Percentiles rank a stretch among this genome's conserved stretches.
Conservation (phyloP, 1,284 basidiomycete species). For the Fistulinella cinereoalba region DNA sequence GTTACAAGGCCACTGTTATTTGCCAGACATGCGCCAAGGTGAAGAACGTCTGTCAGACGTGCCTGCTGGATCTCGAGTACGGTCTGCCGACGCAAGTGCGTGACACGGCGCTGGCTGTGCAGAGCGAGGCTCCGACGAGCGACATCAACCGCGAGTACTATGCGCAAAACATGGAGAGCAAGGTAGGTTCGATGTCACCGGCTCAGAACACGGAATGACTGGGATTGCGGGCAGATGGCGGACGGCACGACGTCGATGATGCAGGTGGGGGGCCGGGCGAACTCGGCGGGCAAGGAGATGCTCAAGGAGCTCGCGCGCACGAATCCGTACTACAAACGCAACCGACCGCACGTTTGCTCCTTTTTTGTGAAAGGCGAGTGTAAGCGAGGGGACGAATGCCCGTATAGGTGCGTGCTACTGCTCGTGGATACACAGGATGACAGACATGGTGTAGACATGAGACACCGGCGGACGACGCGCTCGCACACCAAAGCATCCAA, state of each 20-base stretch:
- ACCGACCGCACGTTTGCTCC: slow-evolving; percentile 90
- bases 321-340: slow-evolving; percentile 96
- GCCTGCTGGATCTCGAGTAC: slow-evolving; percentile 94
- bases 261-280: slow-evolving; percentile 61
- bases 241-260: slow-evolving; percentile 62
- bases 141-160: slow-evolving; percentile 98
- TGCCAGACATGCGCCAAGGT: slow-evolving; percentile 99
- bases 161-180: slow-evolving; percentile 92
- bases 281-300: slow-evolving; percentile 90
- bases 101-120: slow-evolving; percentile 88
- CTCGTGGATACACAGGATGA: background rate
- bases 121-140: slow-evolving; percentile 88
- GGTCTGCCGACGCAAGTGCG: slow-evolving; percentile 96
- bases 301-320: slow-evolving; percentile 90
- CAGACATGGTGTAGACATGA: slow-evolving; percentile 67
- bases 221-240: slow-evolving; percentile 46
- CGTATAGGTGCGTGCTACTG: slow-evolving; percentile 62
- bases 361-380: slow-evolving; percentile 97
- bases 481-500: slow-evolving; percentile 89
- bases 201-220: slow-evolving; percentile 2
- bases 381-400: slow-evolving; percentile 87
- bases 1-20: slow-evolving; percentile 97
- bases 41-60: slow-evolving; percentile 99
- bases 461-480: slow-evolving; percentile 75
- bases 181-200: slow-evolving; percentile 50